Percentiles rank a stretch among this genome's conserved stretches.
Evolutionary conservation across 139 green algal species (phyloP).

Genomic region (Nannochloris sp.): DNA sequence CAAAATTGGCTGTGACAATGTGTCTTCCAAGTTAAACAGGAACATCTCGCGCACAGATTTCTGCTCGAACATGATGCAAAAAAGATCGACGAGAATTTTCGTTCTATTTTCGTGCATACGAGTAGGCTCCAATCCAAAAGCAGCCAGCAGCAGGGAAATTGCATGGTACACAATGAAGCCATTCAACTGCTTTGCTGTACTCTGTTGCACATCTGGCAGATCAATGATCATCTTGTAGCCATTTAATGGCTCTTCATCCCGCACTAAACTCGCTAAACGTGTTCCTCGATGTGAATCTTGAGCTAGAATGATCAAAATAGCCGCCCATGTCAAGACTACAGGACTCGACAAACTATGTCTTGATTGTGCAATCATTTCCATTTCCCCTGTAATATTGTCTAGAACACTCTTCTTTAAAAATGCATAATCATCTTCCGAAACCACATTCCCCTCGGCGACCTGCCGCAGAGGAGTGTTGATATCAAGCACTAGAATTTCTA

Average conservation of each 20-base stretch:
- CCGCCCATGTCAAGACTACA: not conserved
- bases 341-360: not conserved
- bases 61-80: not conserved
- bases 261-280: not conserved
- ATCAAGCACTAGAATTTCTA: conserved; percentile 42
- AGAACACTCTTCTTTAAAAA: conserved; percentile 10
- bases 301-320: not conserved
- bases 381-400: conserved; percentile 10
- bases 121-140: conserved; percentile 37
- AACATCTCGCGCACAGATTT: not conserved
- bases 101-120: conserved; percentile 16
- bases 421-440: conserved; percentile 1
- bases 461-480: conserved; percentile 4
- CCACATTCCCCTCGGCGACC: conserved; percentile 2
- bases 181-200: not conserved
- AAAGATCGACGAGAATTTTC: not conserved
- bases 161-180: conserved; percentile 17
- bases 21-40: not conserved
- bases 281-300: not conserved
- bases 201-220: too few species aligned
- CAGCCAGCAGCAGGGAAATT: conserved; percentile 24
- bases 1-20: conserved; percentile 31
- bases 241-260: too few species aligned
- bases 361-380: conserved; percentile 14
- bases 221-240: too few species aligned